A percentile compares a stretch with the other conserved stretches of the same genome.
These are phyloP conservation scores for Stemphylium vesicarium DNA, from an alignment of 2,329 filamentous ascomycete species.

Conservation along the genomic window DNA sequence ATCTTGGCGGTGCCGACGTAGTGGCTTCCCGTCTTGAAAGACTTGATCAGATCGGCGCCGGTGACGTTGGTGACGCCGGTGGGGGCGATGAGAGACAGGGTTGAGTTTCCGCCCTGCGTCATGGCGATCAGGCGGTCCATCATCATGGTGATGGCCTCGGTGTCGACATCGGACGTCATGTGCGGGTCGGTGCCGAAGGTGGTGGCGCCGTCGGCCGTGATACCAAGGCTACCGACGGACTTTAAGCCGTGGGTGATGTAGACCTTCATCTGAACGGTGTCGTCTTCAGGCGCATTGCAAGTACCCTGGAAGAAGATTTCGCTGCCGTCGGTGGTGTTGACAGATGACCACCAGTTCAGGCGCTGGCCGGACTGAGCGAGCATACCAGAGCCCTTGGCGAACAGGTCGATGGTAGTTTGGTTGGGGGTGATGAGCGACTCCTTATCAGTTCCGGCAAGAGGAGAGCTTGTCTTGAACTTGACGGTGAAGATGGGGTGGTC, in stretches of 20 bases:
- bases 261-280: conserved; percentile 46
- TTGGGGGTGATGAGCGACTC: conserved; percentile 37
- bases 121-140: conserved; percentile 53
- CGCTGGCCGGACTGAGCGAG: conserved; percentile 57
- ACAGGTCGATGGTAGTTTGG: conserved; percentile 39
- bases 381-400: conserved; percentile 48
- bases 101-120: conserved; percentile 37
- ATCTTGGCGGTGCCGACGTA: conserved; percentile 63
- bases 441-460: conserved; percentile 27
- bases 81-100: conserved; percentile 42
- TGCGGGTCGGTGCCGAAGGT: conserved; percentile 58
- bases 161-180: conserved; percentile 56
- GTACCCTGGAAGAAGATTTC: conserved; percentile 54
- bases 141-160: conserved; percentile 52
- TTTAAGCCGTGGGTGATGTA: conserved; percentile 69
- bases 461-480: conserved; percentile 37
- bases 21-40: conserved; percentile 42
- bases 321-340: conserved; percentile 51
- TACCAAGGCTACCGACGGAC: conserved; percentile 64
- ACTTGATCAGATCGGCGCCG: conserved; percentile 43
- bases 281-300: conserved; percentile 50
- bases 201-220: conserved; percentile 47
- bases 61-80: conserved; percentile 51
- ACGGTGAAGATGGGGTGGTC: conserved; percentile 48
- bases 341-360: conserved; percentile 57